Conservation (phyloP, 2,329 filamentous ascomycete species). For the Colletotrichum tropicicola region DNA sequence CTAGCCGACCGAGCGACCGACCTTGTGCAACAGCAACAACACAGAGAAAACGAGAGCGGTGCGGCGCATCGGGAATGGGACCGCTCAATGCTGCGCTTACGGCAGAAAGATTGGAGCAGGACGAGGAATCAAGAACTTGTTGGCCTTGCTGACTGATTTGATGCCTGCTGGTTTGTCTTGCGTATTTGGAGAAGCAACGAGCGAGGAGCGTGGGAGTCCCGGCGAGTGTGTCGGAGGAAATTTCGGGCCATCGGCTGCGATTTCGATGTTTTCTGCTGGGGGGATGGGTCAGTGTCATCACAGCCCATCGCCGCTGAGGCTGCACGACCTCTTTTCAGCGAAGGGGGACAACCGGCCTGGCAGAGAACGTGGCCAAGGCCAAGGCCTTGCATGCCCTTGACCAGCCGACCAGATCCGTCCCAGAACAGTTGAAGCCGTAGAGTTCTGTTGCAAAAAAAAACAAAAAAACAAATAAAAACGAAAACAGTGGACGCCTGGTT, state of each 20-base stretch:
- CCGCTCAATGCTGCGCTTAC: too few species aligned
- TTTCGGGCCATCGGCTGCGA: slow-evolving; percentile 27
- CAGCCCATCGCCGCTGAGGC: not conserved
- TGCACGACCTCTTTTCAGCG: too few species aligned
- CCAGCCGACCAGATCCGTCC: too few species aligned
- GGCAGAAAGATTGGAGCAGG: not conserved
- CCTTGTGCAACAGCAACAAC: not conserved
- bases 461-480: too few species aligned
- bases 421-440: too few species aligned
- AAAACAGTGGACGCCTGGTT: too few species aligned
- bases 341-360: not conserved
- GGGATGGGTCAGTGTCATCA: not conserved
- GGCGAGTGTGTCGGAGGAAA: slow-evolving; percentile 21
- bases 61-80: not conserved
- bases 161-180: not conserved
- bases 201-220: slow-evolving; percentile 8
- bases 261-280: slow-evolving; percentile 12
- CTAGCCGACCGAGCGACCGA: slow-evolving; percentile 8
- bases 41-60: not conserved
- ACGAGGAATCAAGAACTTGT: not conserved
- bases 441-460: too few species aligned
- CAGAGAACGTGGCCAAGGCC: not conserved
- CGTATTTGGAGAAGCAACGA: slow-evolving; percentile 6
- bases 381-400: too few species aligned
- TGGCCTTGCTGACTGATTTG: not conserved